Conservation (phyloP, 345 rosid genomes). For the Brassica nigra region DNA sequence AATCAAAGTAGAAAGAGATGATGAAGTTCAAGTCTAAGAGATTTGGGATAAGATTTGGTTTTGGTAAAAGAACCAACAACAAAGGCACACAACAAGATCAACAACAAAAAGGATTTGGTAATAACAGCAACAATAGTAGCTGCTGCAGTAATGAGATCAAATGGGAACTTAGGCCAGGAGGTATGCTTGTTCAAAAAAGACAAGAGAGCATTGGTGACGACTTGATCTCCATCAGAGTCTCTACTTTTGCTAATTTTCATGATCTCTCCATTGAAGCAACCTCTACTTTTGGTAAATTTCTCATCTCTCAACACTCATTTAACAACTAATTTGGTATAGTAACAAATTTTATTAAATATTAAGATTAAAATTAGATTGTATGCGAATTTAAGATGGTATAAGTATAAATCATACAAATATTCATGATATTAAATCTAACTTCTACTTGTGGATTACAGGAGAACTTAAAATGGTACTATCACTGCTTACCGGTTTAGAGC, state of each 20-base stretch:
- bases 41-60: constrained; percentile 63
- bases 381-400: too few relatives aligned
- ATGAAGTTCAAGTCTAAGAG: constrained; percentile 73
- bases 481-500: constrained; percentile 67
- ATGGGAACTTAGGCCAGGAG: constrained; percentile 92
- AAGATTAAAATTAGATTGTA: too few relatives aligned
- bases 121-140: constrained; percentile 23
- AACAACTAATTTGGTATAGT: too few relatives aligned
- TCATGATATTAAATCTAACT: not conserved
- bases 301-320: not conserved
- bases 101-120: constrained; percentile 41
- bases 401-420: too few relatives aligned
- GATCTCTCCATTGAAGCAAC: constrained; percentile 76
- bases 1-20: constrained; percentile 39
- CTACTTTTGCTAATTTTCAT: constrained; percentile 67
- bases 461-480: constrained; percentile 83
- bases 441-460: constrained; percentile 48
- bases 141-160: constrained; percentile 54
- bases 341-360: too few relatives aligned
- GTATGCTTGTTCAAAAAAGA: constrained; percentile 92
- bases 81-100: constrained; percentile 35
- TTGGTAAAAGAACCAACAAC: constrained; percentile 38
- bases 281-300: constrained; percentile 77
- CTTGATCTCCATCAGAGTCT: constrained; percentile 65
- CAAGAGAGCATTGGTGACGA: constrained; percentile 50